These are phyloP conservation scores for Dipodascopsis uninucleata DNA, from an alignment of 805 yeast species.

Conservation along the genomic window DNA sequence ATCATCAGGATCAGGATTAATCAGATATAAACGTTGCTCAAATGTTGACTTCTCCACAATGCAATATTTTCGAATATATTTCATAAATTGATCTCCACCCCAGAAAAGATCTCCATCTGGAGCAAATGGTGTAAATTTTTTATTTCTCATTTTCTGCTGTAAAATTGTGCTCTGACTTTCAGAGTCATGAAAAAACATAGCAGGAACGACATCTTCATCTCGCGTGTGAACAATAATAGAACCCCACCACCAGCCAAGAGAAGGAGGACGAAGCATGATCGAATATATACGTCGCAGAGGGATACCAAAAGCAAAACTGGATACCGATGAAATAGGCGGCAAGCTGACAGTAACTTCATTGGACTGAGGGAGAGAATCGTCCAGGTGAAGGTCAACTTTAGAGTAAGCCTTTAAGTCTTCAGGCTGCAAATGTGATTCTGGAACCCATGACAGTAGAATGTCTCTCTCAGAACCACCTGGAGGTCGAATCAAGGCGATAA, in stretches of 20 bases:
- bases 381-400: conserved; percentile 47
- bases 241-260: conserved; percentile 89
- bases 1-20: conserved; percentile 74
- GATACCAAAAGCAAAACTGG: conserved; percentile 67
- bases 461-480: conserved; percentile 47
- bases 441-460: conserved; percentile 62
- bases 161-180: conserved; percentile 70
- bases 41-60: conserved; percentile 64
- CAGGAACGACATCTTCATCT: conserved; percentile 63
- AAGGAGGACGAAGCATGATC: conserved; percentile 78
- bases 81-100: conserved; percentile 85
- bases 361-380: conserved; percentile 26
- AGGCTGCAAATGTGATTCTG: conserved; percentile 45
- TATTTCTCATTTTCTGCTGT: conserved; percentile 56
- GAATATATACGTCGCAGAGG: conserved; percentile 63
- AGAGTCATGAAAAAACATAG: conserved; percentile 88
- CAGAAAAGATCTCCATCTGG: conserved; percentile 55
- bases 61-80: conserved; percentile 50
- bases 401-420: conserved; percentile 48
- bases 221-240: conserved; percentile 71
- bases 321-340: conserved; percentile 50
- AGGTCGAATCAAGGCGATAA: conserved; percentile 60
- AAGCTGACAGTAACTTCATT: conserved; percentile 43
- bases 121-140: conserved; percentile 71
- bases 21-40: conserved; percentile 67